Conservation (phyloP, 768 basidiomycete genomes). For the Phanerodontia chrysosporium region DNA sequence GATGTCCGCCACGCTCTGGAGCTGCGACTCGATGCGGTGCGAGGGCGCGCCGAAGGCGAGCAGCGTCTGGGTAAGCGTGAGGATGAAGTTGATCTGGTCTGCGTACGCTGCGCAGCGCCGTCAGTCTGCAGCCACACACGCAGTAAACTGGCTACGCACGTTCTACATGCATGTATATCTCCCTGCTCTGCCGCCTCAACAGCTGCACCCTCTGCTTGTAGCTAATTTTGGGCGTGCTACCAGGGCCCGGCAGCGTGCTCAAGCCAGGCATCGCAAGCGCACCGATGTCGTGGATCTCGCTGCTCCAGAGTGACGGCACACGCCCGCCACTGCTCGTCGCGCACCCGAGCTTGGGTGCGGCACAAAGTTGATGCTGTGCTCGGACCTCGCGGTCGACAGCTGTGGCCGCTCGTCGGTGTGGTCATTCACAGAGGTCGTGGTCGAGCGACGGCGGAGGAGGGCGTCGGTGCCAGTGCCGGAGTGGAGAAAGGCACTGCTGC, state of each 20-base stretch:
- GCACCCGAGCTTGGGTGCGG: neutral
- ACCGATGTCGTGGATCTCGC: neutral
- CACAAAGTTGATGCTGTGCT: neutral
- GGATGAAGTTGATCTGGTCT: conserved; percentile 58
- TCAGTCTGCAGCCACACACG: neutral
- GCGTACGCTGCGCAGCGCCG: conserved; percentile 6
- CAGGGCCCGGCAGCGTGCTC: neutral
- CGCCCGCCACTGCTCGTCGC: neutral
- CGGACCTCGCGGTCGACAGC: too few relatives aligned
- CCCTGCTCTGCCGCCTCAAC: conserved; percentile 12
- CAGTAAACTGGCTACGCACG: conserved; percentile 10
- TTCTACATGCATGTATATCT: conserved; percentile 21
- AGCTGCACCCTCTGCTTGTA: conserved; percentile 9
- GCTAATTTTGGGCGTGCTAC: conserved; percentile 6
- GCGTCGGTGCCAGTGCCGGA: neutral
- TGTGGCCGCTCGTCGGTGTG: too few relatives aligned
- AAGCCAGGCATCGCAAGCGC: neutral
- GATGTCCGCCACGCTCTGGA: conserved; percentile 72
- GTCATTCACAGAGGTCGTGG: neutral
- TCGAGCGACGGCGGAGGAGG: conserved; percentile 3
- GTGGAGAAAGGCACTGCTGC: neutral
- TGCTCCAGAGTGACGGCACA: neutral
- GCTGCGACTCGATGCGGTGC: conserved; percentile 87
- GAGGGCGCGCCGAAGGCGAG: conserved; percentile 94
- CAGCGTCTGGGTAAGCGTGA: conserved; percentile 83